Evolutionary conservation across 1,284 basidiomycete species (phyloP), one percentile per base, ranked within the genome.

Genomic region (Ustilago trichophora): DNA sequence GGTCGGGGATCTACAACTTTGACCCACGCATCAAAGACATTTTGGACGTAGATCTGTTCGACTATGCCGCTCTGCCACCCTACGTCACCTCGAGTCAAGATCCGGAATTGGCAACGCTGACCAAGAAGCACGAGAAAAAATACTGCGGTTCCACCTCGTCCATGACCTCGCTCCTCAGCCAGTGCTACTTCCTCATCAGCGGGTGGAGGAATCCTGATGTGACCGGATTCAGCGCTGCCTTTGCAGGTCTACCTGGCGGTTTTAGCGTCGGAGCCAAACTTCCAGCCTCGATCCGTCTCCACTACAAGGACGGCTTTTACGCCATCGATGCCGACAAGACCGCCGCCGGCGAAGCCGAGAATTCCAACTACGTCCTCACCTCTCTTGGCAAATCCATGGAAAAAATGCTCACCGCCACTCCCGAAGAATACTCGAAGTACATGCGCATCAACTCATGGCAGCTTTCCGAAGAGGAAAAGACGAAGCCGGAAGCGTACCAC

Each of bases 71-170:
- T 1, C 82, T 94, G 0, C 85, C 87, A 4, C 85, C 87, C 0
- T 98, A 97, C 74, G 83, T 92, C 29, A 89, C 86, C 25, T 93
- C 92, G 57, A 93, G 91, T 4, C 84, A 85, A 51, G 95, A 98
- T 76, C 78, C 87, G 62, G 90, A 90, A 57, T 83, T 98, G 6
- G 84, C 85, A 52, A 76, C 81, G 4, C 82, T 96, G 13, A 89
- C 90, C 0, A 84, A 86, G 67, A 81, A 82, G 32, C 85, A 90
- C 57, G 81, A 84, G 0, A 86, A 87, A 36, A 84, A 80, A 33
- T 98, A 91, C 80, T 87, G 87, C 15, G 95, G 95, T 1, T 94
- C 91, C 9, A 98, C 95, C 0, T 95, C 92, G n/a, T 94, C 92
- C 10, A 83, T 96, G 58, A 90, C 91, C 0, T 88, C 89, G 27